Base-by-base conservation (phyloP, 2,329 filamentous ascomycete species). In the Diplodia seriata region DNA sequence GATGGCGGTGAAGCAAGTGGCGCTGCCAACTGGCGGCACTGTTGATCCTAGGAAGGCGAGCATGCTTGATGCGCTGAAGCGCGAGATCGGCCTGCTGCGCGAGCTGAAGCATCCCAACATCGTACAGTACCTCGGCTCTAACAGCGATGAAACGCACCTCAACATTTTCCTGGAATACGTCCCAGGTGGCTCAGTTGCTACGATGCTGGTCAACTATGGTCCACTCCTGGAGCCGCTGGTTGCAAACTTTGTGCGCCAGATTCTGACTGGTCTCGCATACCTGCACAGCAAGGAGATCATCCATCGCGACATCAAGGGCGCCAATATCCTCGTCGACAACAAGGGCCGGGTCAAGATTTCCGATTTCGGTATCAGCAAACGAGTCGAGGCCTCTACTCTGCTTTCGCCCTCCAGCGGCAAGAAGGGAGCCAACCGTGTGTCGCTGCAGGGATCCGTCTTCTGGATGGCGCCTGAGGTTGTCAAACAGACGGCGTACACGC, bases 151-250 rank as follows among this genome's bases (percentile, higher is more conserved):
- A 20, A 90, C 94, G 67, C 90, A 94, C 78, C 89, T 99, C 74
- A 99, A 99, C 83, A 99, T 99, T 91, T 99, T 99, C 89, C 89
- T 99, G 76, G 95, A 99, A 81, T 99, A 99, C 78, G 95, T 99
- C 38, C 92, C 95, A 18, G 95, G 95, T 80, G 95, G 95, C 55
- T 98, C 94, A 14, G 96, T 99, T 31, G 95, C 97, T 72, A 97
- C 93, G 11, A 98, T 99, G 94, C 90, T 99, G 72, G 95, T 97
- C 82, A 97, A 96, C 73, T 99, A 99, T 78, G 96, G 96, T 69
- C 94, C 94, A 8, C 88, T 99, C 66, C 91, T 92, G 20, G 95
- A 99, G 78, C 93, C 93, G 1, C 86, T 99, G 68, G 94, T 98
- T 69, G 91, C 94, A 76, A 97, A 95, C 80, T 99, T 99, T 76